Base-by-base conservation (phyloP, 2,329 filamentous ascomycete species). In the Phyllosticta capitalensis region DNA sequence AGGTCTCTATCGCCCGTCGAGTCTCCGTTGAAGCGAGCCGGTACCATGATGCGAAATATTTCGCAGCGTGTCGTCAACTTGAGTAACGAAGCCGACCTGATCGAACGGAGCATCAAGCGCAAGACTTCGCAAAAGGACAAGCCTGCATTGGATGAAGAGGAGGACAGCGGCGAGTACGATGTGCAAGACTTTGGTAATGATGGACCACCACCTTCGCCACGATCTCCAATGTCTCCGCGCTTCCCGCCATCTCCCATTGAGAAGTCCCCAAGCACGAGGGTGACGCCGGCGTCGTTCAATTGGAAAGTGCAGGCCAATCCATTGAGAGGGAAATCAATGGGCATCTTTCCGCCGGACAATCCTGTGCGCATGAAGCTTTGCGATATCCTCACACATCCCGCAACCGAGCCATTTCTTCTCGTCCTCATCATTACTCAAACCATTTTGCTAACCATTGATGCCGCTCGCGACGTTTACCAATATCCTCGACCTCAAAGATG, bases 31-130 rank as follows among this genome's bases (percentile, higher is more conserved):
- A 71, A 74, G 52, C 71, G 79, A 59, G 79, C 78, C 48, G 75
- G 77, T 22, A 79, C 77, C 61, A 77, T 82, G 68, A 69, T 81
- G 68, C 73, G 79, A 64, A 85, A 84, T 65, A 95, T 99, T 85
- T 97, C 95, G 30, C 92, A 96, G 76, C 90, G 94, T 77, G 92
- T 99, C 59, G 94, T 99, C 68, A 97, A 97, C 69, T 83, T 99
- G 67, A 96, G 91, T 74, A 95, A 95, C 69, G 94, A 97, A 68
- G 87, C 87, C 4, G 90, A 96, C 66, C 77, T 89, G 20, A 79
- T 92, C 17, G 90, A 96, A 70, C 85, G 88, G 63, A 85, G 83
- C 56, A 80, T 85, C 22, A 81, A 83, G 50, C 80, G 83, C 54
- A 77, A 86, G 77, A 71, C 87, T 75, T 71, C 83, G 71, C 82